A percentile compares a stretch with the other conserved stretches of the same genome.
Evolutionary conservation across 257 asterid species (phyloP).

Genomic region (Gentiana macrophylla): DNA sequence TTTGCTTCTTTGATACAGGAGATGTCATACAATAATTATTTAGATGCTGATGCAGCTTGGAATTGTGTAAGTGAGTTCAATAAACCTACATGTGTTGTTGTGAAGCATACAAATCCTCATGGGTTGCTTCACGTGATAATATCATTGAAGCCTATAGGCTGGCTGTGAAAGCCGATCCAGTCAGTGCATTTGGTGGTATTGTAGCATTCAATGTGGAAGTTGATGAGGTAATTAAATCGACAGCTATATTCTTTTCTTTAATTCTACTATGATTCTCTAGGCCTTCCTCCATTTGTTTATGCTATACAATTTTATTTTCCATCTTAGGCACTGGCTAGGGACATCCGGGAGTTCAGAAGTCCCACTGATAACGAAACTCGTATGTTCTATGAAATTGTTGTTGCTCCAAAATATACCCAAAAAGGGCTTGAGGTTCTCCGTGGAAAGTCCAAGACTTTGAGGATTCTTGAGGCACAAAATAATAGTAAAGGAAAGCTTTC

Average conservation of each 20-base stretch:
- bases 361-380: slow-evolving; percentile 89
- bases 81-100: slow-evolving; percentile 88
- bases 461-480: slow-evolving; percentile 84
- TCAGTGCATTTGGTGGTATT: slow-evolving; percentile 98
- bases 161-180: slow-evolving; percentile 97
- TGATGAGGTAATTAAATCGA: slow-evolving; percentile 58
- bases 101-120: slow-evolving; percentile 97
- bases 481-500: slow-evolving; percentile 75
- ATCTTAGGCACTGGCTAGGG: slow-evolving; percentile 73
- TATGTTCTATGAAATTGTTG: slow-evolving; percentile 90
- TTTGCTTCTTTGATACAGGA: slow-evolving; percentile 39
- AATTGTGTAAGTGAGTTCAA: slow-evolving; percentile 88
- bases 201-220: slow-evolving; percentile 96
- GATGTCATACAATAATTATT: slow-evolving; percentile 88
- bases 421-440: slow-evolving; percentile 93
- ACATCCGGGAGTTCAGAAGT: slow-evolving; percentile 86
- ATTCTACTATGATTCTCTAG: too few relatives aligned
- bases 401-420: slow-evolving; percentile 74
- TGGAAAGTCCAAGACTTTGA: slow-evolving; percentile 87
- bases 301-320: not conserved
- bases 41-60: slow-evolving; percentile 99
- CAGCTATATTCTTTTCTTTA: not conserved
- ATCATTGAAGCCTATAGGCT: slow-evolving; percentile 82
- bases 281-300: too few relatives aligned
- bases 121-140: slow-evolving; percentile 84